A percentile compares a stretch with the other conserved stretches of the same genome.
phyloP scores from a whole-genome alignment of 352 stramenopile species.

The Globisporangium iwayamae region DNA sequence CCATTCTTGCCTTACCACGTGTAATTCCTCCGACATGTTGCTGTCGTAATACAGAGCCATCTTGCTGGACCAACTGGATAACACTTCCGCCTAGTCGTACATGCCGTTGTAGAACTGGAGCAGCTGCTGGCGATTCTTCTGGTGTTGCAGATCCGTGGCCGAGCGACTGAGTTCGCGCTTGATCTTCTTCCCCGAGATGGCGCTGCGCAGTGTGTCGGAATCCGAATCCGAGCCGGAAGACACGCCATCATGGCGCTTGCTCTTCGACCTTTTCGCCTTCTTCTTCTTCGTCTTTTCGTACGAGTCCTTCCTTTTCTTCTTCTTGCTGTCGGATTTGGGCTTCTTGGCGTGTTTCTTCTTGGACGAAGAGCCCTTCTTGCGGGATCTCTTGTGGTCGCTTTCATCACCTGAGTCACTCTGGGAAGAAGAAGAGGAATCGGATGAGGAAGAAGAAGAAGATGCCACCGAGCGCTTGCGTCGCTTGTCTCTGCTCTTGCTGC shows the following conservation, averaged over 20 bases:
- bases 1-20: constrained; percentile 3
- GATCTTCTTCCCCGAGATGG: constrained; percentile 86
- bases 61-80: background rate
- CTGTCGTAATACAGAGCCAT: background rate
- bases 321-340: constrained; percentile 22
- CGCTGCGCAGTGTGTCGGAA: constrained; percentile 68
- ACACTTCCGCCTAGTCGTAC: constrained; percentile 46
- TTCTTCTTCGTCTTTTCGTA: constrained; percentile 35
- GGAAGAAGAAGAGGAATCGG: constrained; percentile 23
- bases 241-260: constrained; percentile 17
- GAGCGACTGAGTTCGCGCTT: constrained; percentile 70
- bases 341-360: constrained; percentile 37
- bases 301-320: constrained; percentile 37
- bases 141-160: constrained; percentile 50
- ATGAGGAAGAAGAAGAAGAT: constrained; percentile 16
- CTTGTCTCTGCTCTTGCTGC: constrained; percentile 8
- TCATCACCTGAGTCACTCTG: constrained; percentile 22
- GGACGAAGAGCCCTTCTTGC: constrained; percentile 7
- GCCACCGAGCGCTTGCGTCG: background rate
- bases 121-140: constrained; percentile 75
- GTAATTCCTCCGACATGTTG: background rate
- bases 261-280: constrained; percentile 33
- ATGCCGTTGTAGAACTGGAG: constrained; percentile 88
- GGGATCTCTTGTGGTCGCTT: constrained; percentile 11
- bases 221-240: constrained; percentile 58